Base-by-base conservation (phyloP, 306 rosid species). In the Acacia melanoxylon region DNA sequence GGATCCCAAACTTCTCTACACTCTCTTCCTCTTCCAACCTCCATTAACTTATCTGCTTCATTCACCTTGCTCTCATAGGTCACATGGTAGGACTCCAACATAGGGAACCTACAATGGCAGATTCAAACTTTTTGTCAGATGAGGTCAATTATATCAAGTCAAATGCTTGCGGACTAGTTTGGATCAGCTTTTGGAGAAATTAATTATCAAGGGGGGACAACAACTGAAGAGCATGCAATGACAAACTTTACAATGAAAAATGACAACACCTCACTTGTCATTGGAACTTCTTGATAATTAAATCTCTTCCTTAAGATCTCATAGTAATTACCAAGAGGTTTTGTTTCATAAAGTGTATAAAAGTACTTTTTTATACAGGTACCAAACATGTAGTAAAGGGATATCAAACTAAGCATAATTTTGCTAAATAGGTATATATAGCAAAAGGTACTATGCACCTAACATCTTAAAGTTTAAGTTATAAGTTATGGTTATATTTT, bases 11-110 rank as follows among this genome's bases (percentile, higher is more conserved):
- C 83, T 16, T 85, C 90, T 0, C 48, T 87, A 49, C 98, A 93
- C 78, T 93, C 94, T 1, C 80, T 81, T 29, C 88, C 92, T 70
- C 70, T 83, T 22, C 94, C 95, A 16, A 86, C 86, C 6, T 87
- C 88, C 86, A 91, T 81, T 1, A 93, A 89, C 24, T 75, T 78
- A 17, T 88, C 85, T 12, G 98, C 98, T 70, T 94, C 85, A 10
- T 87, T 76, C 77, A 94, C 93, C 56, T 90, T 90, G 85, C 92
- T 94, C 0, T 87, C 89, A 8, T 94, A 93, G 0, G 16, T 72
- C 20, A 89, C 98, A 22, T 91, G 91, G 72, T 87, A 86, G 2
- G 94, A 85, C 37, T 89, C 92, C 6, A 93, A 52, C 79, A 56
- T 83, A 1, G 98, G 94, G 42, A 92, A 87, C 20, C 72, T 67